Base-by-base conservation (phyloP, 805 yeast genomes). In the Ogataea kodamae region DNA sequence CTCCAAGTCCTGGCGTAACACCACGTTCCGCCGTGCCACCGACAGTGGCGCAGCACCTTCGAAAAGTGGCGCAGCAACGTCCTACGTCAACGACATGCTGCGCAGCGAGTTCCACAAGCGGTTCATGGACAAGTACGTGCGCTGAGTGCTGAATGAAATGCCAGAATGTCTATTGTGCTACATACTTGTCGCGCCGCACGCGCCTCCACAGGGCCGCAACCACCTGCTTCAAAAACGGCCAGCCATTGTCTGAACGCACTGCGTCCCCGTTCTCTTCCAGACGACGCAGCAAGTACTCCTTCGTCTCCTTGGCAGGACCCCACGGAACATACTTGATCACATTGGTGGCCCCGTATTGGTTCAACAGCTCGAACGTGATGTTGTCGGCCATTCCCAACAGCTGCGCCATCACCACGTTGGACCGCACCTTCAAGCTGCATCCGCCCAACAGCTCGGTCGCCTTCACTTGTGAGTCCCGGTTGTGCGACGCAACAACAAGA, bases 261-360 rank as follows among this genome's bases (percentile, higher is more conserved):
- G 96, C 95, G 61, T 89, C 96, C 15, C 96, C 96, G 55, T 89
- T 89, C 65, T 89, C 97, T 65, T 89, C 96, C 43, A 89, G 68
- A 64, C 97, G 76, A 68, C 97, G 79, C 43, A 80, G 67, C 42
- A 89, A 64, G 56, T 89, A 89, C 49, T 86, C 95, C 65, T 85
- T 87, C 39, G 96, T 88, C 64, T 90, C 97, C 48, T 76, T 63
- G 36, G 95, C 94, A 20, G 97, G 97, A 7, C 97, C 97, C 97
- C 97, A 89, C 11, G 97, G 95, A 43, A 89, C 96, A 57, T 90
- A 89, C 64, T 90, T 90, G 63, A 90, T 80, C 34, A 89, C 80
- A 52, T 86, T 86, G 42, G 71, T 76, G 27, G 75, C 83, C 27
- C 74, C 68, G 46, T 82, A 75, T 28, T 77, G 68, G 24, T 69